Evolutionary conservation across 345 rosid species (phyloP), one percentile per base, ranked within the genome.

Genomic region (Acer negundo): DNA sequence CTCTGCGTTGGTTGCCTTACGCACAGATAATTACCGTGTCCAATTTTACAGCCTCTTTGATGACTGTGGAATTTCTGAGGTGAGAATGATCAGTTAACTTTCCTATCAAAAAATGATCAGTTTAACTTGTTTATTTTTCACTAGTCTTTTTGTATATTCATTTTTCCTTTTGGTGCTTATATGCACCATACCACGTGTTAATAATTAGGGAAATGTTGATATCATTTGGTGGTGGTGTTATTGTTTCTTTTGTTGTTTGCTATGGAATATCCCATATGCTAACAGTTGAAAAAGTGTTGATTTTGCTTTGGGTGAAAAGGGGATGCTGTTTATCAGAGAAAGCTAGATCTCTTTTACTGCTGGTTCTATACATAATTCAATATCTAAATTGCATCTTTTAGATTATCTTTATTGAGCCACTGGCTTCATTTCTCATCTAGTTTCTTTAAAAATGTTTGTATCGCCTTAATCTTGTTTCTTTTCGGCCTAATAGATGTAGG

Each of bases 21-120:
- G 91, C 76, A 87, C 97, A 49, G 97, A 91, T 78, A 89, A 88
- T 80, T 96, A 92, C 67, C 83, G 92, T 67, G 85, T 96, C 80
- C 99, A 96, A 77, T 79, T 92, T 51, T 96, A 96, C 84, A 94
- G 94, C 89, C 87, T 92, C 72, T 78, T 94, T 71, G 90, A 89
- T 83, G 98, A 96, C 81, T 89, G 89, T 2, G 95, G 87, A 75
- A 76, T 96, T 75, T 90, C 93, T 75, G 97, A 96, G 95, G 99
- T 96, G 78, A 78, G 81, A 10, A 75, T 74, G n/a, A 62, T 7
- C n/a, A 28, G 16, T 22, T 42, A 9, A 8, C 5, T 42, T 42
- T 42, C 46, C 10, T 42, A 42, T 42, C 10, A 42, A 42, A 42
- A 42, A 42, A 7, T 42, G 46, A 42, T 9, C 10, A 42, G 10